A percentile compares a stretch with the other conserved stretches of the same genome.
Conservation (phyloP, 768 basidiomycete species). For the Phanerochaete sordida region DNA sequence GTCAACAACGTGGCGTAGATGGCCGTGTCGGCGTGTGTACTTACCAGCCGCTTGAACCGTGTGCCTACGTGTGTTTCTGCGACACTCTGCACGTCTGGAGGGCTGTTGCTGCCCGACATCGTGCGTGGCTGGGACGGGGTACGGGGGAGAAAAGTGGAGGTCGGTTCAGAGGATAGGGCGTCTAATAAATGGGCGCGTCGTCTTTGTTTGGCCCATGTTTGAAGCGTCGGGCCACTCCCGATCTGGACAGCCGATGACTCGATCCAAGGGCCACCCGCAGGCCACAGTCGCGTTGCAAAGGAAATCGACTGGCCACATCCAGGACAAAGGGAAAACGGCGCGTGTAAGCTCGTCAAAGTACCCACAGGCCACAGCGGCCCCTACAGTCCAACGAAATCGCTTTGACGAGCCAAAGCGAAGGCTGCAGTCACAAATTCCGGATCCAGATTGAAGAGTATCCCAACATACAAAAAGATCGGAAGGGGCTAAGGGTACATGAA, state of each 20-base stretch:
- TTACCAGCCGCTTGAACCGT: neutral
- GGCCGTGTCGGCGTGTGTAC: neutral
- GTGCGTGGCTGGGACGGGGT: neutral
- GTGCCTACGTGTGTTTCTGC: slow-evolving; percentile 16
- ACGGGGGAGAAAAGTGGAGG: neutral
- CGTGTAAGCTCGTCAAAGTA: too few species aligned
- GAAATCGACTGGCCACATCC: neutral
- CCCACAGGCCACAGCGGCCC: too few species aligned
- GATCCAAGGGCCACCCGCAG: neutral
- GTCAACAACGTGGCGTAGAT: slow-evolving; percentile 7
- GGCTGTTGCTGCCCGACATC: slow-evolving; percentile 4
- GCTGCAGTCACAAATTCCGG: neutral
- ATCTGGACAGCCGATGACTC: neutral
- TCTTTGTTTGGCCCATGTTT: slow-evolving; percentile 7
- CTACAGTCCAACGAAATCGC: too few species aligned
- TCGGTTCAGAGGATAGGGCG: neutral
- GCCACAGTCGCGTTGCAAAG: neutral
- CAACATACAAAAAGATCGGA: neutral
- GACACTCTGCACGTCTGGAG: slow-evolving; percentile 6
- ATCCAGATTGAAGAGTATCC: neutral
- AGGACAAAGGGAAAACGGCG: neutral
- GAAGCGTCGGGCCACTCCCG: slow-evolving; percentile 3
- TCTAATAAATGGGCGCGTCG: slow-evolving; percentile 15
- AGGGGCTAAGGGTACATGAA: neutral
- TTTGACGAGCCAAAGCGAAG: too few species aligned